Percentiles rank a stretch among this genome's conserved stretches.
Evolutionary conservation across 2,329 filamentous ascomycete genomes (phyloP).

Genomic region (Trichoderma sp.): DNA sequence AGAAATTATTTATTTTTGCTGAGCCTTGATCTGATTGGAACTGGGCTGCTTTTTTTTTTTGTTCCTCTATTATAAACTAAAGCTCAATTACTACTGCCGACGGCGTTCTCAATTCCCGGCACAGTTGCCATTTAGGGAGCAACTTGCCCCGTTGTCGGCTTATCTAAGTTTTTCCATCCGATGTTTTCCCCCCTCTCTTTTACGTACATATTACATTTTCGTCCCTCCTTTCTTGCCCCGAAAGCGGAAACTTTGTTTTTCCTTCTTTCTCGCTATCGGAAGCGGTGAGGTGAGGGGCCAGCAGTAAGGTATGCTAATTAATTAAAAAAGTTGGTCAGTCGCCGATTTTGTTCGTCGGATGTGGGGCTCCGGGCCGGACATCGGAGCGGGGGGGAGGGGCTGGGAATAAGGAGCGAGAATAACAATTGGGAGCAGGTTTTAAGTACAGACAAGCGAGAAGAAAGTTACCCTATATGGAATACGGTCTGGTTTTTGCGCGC

Average conservation of each 20-base stretch:
- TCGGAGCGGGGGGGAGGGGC: constrained; percentile 19
- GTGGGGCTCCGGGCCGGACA: constrained; percentile 17
- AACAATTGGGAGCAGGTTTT: too few relatives aligned
- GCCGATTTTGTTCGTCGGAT: constrained; percentile 5
- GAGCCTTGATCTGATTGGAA: neutral
- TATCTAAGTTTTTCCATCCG: neutral
- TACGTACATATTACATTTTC: constrained; percentile 6
- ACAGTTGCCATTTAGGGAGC: neutral
- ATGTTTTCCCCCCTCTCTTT: neutral
- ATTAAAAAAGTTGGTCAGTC: neutral
- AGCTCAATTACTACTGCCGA: neutral
- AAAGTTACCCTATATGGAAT: constrained; percentile 11
- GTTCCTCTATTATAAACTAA: neutral
- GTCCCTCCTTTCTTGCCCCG: neutral
- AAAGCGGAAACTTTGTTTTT: neutral
- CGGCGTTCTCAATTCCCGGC: neutral
- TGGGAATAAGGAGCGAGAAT: neutral
- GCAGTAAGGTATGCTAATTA: neutral
- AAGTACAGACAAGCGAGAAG: neutral
- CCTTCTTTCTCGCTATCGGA: neutral
- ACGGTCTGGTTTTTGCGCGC: too few relatives aligned
- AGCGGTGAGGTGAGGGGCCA: constrained; percentile 1
- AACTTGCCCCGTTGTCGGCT: neutral
- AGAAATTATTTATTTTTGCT: neutral
- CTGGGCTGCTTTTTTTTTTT: neutral